Base-by-base conservation (phyloP, 768 basidiomycete genomes). In the Panus rudis region DNA sequence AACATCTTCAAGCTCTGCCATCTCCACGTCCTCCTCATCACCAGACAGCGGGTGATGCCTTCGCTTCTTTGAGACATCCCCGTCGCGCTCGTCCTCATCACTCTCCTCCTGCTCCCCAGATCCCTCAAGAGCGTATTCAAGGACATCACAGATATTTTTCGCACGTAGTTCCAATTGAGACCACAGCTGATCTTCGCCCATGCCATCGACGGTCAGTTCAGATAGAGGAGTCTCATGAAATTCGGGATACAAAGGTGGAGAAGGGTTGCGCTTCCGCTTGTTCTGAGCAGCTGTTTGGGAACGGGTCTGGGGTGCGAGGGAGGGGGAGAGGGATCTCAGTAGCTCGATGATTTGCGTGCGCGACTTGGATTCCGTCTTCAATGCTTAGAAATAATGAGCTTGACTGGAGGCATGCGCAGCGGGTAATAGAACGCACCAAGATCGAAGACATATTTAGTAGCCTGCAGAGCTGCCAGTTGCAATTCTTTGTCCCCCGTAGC, bases 161-260 rank as follows among this genome's bases (percentile, higher is more conserved):
- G 81, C 69, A 33, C 89, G 70, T 42, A 99, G 68, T 57, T 98
- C 94, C 42, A 98, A 62, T 65, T 99, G 94, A 30, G 82, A 83
- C 94, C 94, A 99, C 21, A 97, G 69, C 60, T 94, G 92, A 44
- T 89, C 87, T 19, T 78, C 73, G 52, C 81, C 84, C 78, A 96
- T 82, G 14, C 75, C 82, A 17, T 90, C 78, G 11, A 81, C 68
- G 46, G 80, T 86, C 16, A 99, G 73, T 26, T 75, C 76, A 6
- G 78, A 68, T 3, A 97, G 62, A 5, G 92, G 92, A 1, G 94
- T 96, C 20, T 65, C 65, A 39, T 68, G 57, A 39, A 81, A 67
- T 10, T 61, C 11, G 4, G 56, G 50, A 30, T 30, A 30, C 28
- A 30, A 10, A 13, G 59, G 54, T n/a, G 69, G 60, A n/a, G 59